Evolutionary conservation across 2,329 filamentous ascomycete species (phyloP), one percentile per base, ranked within the genome.

Genomic region (Hypocrella siamensis): DNA sequence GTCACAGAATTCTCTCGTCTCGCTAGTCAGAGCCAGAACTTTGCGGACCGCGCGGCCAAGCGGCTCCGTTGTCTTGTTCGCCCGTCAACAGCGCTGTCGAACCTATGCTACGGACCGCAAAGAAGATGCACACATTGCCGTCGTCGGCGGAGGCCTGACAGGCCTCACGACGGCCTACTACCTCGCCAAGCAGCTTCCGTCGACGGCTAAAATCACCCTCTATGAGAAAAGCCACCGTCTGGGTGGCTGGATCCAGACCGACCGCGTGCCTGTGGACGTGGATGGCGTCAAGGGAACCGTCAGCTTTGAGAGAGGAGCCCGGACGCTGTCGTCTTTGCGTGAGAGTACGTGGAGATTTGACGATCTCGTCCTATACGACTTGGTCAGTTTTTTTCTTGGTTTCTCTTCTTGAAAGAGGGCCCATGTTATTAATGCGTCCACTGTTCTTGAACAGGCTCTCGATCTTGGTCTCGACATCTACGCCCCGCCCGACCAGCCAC

Each of bases 221-320:
- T 93, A 84, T 53, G 90, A 98, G 52, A 67, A 68, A 15, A 67
- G 63, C 18, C 50, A 68, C 16, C 65, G 73, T 15, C 52, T 88
- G 1, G 90, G 90, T 27, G 90, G 90, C 28, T 96, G 86, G 86
- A 62, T 96, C 26, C 60, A 74, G 39, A 84, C 79, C 2, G 67
- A 76, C 41, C 58, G 57, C 31, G 62, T 80, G 10, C 52, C 69
- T 2, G 68, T 79, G 11, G 50, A 56, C 8, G 56, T 64, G 4
- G 63, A 67, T 24, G 79, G 72, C 12, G 63, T 65, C 16, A 55
- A 65, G 30, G 58, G 54, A 11, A 52, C 47, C 3, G 68, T 93
- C 21, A 54, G 81, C 18, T 84, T 96, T 46, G 88, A 98, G 58
- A 70, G 73, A 42, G 90, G 88, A 0, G 82, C 90, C 16, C 70